Percentiles rank a stretch among this genome's conserved stretches.
phyloP scores from a whole-genome alignment of 2,329 filamentous ascomycete genomes.

The Akanthomyces uredinophilus region DNA sequence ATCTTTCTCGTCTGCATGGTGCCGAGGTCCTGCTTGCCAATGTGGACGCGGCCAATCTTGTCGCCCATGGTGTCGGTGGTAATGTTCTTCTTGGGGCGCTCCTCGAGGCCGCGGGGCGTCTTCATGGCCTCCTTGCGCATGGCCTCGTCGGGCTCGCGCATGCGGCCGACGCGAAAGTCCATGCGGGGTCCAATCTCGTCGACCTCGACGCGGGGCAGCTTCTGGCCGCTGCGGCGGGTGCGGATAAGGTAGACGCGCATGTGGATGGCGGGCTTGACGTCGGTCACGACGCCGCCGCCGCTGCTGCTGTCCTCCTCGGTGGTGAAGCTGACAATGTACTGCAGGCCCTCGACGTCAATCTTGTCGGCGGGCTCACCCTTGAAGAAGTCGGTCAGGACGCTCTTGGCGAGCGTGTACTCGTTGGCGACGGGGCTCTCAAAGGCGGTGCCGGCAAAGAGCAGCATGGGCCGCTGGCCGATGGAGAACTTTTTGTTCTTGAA shows the following conservation, averaged over 20 bases:
- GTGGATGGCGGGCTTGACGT: conserved; percentile 52
- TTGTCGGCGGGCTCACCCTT: conserved; percentile 68
- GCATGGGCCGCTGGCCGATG: conserved; percentile 80
- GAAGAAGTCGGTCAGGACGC: conserved; percentile 85
- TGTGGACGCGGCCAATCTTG: conserved; percentile 89
- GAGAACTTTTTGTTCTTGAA: conserved; percentile 74
- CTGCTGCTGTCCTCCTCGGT: conserved; percentile 58
- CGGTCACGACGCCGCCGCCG: conserved; percentile 34
- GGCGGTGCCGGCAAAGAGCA: conserved; percentile 82
- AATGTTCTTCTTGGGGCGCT: conserved; percentile 93
- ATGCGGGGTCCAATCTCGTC: conserved; percentile 94
- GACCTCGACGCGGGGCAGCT: conserved; percentile 82
- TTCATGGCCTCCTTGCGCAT: conserved; percentile 87
- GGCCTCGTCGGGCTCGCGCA: conserved; percentile 70
- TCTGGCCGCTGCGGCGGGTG: conserved; percentile 82
- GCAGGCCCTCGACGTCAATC: conserved; percentile 91
- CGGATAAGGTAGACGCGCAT: conserved; percentile 79
- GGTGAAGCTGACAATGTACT: conserved; percentile 79
- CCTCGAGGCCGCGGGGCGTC: conserved; percentile 70
- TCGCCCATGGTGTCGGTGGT: conserved; percentile 87
- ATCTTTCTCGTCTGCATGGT: conserved; percentile 95
- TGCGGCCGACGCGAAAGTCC: conserved; percentile 81
- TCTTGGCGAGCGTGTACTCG: conserved; percentile 82
- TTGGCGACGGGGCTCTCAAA: conserved; percentile 79
- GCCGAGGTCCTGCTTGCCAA: conserved; percentile 82